Evolutionary conservation across 106 monocot genomes (phyloP).

Genomic region (Apostasia ramifera): DNA sequence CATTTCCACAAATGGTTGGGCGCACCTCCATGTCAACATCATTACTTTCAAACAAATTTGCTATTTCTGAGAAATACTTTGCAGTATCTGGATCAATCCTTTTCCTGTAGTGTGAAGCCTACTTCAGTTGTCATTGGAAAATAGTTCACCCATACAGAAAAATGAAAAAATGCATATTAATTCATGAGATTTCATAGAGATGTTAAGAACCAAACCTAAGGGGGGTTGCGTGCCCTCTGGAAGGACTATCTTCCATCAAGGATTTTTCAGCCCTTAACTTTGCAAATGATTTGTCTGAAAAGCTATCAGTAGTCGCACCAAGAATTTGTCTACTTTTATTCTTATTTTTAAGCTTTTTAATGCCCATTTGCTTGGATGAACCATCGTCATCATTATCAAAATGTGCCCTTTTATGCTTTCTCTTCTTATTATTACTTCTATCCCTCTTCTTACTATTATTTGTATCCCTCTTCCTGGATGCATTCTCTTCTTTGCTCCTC

Average conservation of each 20-base stretch:
- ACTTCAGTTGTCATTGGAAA: neutral
- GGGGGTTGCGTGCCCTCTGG: constrained; percentile 10
- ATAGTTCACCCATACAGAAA: neutral
- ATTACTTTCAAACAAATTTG: constrained; percentile 62
- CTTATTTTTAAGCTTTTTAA: constrained; percentile 13
- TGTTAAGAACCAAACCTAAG: constrained; percentile 25
- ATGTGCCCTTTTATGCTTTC: constrained; percentile 16
- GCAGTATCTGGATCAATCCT: constrained; percentile 79
- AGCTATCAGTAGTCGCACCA: neutral
- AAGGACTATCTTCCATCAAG: neutral
- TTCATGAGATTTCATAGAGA: neutral
- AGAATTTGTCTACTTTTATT: constrained; percentile 5
- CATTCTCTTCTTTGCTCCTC: constrained; percentile 13
- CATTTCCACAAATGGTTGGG: constrained; percentile 60
- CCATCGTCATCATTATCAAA: neutral
- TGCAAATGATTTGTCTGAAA: neutral
- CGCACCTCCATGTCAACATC: constrained; percentile 63
- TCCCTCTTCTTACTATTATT: constrained; percentile 18
- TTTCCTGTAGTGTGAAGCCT: constrained; percentile 33
- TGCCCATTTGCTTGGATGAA: constrained; percentile 9
- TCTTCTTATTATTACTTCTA: constrained; percentile 20
- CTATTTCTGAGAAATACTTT: constrained; percentile 77
- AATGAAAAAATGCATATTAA: neutral
- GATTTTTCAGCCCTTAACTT: constrained; percentile 6
- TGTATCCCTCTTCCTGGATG: constrained; percentile 10